Conservation (phyloP, 140 eudicot species). For the Oenanthe javanica region DNA sequence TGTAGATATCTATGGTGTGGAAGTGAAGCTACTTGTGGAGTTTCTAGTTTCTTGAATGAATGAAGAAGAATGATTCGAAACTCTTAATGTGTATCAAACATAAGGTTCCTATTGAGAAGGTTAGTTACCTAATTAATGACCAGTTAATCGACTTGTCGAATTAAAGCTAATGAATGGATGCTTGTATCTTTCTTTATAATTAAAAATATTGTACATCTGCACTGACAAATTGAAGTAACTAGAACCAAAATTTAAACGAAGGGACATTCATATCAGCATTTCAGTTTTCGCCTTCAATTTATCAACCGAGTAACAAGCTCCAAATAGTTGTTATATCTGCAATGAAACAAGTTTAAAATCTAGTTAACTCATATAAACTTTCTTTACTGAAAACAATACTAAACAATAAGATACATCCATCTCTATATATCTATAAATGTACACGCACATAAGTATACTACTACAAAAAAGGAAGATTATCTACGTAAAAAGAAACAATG, state of each 20-base stretch:
- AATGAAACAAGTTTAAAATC: background rate
- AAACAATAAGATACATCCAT: background rate
- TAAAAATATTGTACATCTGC: background rate
- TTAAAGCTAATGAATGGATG: background rate
- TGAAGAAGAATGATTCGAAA: background rate
- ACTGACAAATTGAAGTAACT: constrained; percentile 3
- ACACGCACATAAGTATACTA: too few species aligned
- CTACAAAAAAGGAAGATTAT: background rate
- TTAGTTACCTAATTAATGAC: background rate
- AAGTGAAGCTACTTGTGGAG: background rate
- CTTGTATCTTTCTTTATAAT: background rate
- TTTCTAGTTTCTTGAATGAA: background rate
- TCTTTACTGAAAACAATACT: background rate
- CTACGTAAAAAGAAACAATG: background rate
- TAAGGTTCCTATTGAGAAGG: background rate
- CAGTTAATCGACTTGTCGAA: background rate
- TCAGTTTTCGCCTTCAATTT: constrained; percentile 5
- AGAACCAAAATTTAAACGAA: background rate
- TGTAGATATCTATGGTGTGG: background rate
- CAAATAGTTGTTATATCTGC: background rate
- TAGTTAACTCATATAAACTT: background rate
- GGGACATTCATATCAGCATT: background rate
- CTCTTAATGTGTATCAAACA: background rate
- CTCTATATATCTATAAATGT: too few species aligned
- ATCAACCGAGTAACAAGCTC: constrained; percentile 1